A percentile compares a stretch with the other conserved stretches of the same genome.
Conservation (phyloP, 139 green algal genomes). For the Ostreobium quekettii region DNA sequence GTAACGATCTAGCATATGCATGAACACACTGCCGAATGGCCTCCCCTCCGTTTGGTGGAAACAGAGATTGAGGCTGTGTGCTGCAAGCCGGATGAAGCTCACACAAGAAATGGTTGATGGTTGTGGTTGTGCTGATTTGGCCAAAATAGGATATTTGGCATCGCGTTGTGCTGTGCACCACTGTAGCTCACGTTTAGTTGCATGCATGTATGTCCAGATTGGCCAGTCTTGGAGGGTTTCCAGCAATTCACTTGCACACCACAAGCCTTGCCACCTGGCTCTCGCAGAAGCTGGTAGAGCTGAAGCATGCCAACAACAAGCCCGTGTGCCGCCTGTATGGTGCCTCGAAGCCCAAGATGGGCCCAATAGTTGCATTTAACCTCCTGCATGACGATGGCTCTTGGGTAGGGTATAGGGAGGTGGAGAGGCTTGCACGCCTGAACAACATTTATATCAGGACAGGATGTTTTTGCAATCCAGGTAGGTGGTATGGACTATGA, state of each 20-base stretch:
- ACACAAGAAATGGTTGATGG: no score
- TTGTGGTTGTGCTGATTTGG: no score
- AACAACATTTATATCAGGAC: constrained; percentile 57
- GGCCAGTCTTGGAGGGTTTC: constrained; percentile 8
- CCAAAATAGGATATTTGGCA: no score
- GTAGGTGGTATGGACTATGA: constrained; percentile 44
- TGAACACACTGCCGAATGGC: no score
- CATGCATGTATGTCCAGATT: no score
- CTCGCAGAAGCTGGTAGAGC: constrained; percentile 27
- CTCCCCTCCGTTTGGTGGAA: no score
- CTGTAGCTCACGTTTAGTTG: no score
- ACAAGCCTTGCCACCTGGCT: constrained; percentile 28
- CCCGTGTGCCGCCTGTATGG: constrained; percentile 54
- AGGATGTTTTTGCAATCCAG: constrained; percentile 90
- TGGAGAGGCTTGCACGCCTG: constrained; percentile 57
- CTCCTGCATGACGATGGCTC: constrained; percentile 52
- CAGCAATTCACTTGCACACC: constrained; percentile 20
- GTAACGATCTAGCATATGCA: no score
- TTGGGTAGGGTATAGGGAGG: constrained; percentile 60
- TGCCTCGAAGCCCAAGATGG: constrained; percentile 34
- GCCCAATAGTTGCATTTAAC: constrained; percentile 79
- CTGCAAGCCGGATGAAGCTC: no score
- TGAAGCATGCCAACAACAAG: constrained; percentile 57
- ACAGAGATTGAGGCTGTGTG: no score
- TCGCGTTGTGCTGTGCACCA: no score